These are phyloP conservation scores for Cryphonectria radicalis DNA, from an alignment of 2,329 filamentous ascomycete genomes.

Conservation along the genomic window DNA sequence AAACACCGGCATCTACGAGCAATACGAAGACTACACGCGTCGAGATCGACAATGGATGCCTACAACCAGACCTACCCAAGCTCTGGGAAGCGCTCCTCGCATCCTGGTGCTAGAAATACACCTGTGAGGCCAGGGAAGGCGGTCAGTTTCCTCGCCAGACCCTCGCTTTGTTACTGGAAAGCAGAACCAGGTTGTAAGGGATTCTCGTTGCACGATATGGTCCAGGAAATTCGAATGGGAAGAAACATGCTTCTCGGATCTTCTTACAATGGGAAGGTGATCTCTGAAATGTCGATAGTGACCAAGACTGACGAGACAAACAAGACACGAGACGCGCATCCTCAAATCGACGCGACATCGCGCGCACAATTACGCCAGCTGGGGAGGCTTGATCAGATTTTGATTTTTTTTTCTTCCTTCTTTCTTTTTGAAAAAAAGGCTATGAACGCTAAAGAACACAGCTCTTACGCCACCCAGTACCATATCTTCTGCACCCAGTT, in stretches of 20 bases:
- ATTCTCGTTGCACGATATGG: not conserved
- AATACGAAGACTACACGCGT: not conserved
- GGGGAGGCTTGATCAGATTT: too few species aligned
- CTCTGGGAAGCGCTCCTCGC: not conserved
- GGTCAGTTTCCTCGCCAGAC: not conserved
- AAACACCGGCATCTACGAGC: not conserved
- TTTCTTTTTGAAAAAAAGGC: not conserved
- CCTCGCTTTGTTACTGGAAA: not conserved
- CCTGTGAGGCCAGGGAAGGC: not conserved
- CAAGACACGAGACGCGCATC: not conserved
- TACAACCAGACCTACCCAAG: not conserved
- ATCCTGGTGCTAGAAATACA: not conserved
- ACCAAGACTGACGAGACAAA: not conserved
- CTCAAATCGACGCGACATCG: not conserved
- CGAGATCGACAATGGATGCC: not conserved
- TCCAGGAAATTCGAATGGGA: not conserved
- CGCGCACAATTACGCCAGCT: not conserved
- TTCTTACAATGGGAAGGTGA: too few species aligned
- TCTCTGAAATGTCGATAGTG: too few species aligned
- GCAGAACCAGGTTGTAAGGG: not conserved
- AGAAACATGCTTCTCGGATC: not conserved
- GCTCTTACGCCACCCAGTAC: slow-evolving; percentile 57
- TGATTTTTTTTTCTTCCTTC: too few species aligned
- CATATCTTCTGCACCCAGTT: slow-evolving; percentile 57
- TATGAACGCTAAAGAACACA: not conserved